A percentile compares a stretch with the other conserved stretches of the same genome.
Evolutionary conservation across 352 stramenopile species (phyloP).

Genomic region (Peronospora farinosa): DNA sequence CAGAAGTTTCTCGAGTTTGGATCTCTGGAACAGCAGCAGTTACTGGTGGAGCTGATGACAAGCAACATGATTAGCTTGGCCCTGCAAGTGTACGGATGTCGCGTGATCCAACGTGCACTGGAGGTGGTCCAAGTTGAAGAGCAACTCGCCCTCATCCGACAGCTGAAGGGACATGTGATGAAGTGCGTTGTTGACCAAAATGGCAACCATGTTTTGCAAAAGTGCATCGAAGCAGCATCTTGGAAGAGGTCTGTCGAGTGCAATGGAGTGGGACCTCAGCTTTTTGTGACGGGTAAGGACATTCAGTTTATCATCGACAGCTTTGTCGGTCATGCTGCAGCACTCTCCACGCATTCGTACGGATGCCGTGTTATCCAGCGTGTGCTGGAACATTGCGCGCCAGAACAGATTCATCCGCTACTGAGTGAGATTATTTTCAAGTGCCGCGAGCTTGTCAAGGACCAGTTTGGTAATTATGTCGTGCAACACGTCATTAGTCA

Average conservation of each 20-base stretch:
- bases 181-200: conserved; percentile 97
- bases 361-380: conserved; percentile 97
- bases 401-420: conserved; percentile 87
- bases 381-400: conserved; percentile 93
- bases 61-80: conserved; percentile 93
- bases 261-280: conserved; percentile 18
- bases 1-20: conserved; percentile 97
- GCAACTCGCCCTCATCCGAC: conserved; percentile 67
- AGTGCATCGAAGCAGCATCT: conserved; percentile 92
- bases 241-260: conserved; percentile 33
- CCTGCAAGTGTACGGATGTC: conserved; percentile 94
- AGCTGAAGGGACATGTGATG: conserved; percentile 77
- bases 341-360: conserved; percentile 95
- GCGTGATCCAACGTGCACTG: conserved; percentile 94
- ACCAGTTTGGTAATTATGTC: conserved; percentile 99
- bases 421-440: conserved; percentile 91
- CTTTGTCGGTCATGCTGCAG: conserved; percentile 88
- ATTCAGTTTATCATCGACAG: conserved; percentile 97
- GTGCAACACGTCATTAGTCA: conserved; percentile 97
- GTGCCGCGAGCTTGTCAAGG: conserved; percentile 83
- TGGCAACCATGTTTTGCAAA: conserved; percentile 99
- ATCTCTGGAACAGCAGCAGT: conserved; percentile 77
- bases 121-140: conserved; percentile 68
- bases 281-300: conserved; percentile 66
- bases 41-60: conserved; percentile 83